Percentiles rank a stretch among this genome's conserved stretches.
Evolutionary conservation across 768 basidiomycete genomes (phyloP).

Genomic region (Pleurotus pulmonarius): DNA sequence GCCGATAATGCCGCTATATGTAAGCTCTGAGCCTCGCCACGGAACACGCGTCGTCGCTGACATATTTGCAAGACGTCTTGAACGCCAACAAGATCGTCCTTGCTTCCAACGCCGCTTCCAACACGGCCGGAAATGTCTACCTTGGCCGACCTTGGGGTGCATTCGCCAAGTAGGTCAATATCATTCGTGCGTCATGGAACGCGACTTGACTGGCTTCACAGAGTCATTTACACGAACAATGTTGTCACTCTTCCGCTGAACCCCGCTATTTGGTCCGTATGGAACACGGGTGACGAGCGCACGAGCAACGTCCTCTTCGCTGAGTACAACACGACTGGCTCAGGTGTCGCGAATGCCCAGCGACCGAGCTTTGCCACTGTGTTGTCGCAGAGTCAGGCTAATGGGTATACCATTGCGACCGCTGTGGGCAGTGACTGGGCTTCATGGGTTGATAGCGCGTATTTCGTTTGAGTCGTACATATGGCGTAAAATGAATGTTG

Average conservation of each 20-base stretch:
- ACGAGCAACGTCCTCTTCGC: slow-evolving; percentile 44
- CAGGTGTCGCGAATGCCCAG: slow-evolving; percentile 28
- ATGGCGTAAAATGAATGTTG: too few species aligned
- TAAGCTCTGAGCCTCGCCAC: slow-evolving; percentile 20
- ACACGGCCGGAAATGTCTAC: slow-evolving; percentile 31
- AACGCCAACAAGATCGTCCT: slow-evolving; percentile 40
- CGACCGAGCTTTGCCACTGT: slow-evolving; percentile 38
- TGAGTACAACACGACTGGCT: slow-evolving; percentile 42
- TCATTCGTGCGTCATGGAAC: too few species aligned
- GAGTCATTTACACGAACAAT: slow-evolving; percentile 49
- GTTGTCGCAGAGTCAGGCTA: slow-evolving; percentile 32
- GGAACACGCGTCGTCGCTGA: neutral
- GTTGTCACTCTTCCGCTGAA: slow-evolving; percentile 36
- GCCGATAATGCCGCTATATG: slow-evolving; percentile 43
- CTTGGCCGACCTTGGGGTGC: slow-evolving; percentile 49
- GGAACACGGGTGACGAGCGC: slow-evolving; percentile 31
- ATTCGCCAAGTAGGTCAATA: slow-evolving; percentile 34
- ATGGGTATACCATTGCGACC: slow-evolving; percentile 35
- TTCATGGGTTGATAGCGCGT: slow-evolving; percentile 41
- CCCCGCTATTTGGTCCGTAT: slow-evolving; percentile 41
- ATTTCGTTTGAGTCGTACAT: slow-evolving; percentile 23
- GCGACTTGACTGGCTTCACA: slow-evolving; percentile 8
- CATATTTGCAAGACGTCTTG: slow-evolving; percentile 32
- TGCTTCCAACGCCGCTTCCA: slow-evolving; percentile 33
- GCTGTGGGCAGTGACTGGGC: slow-evolving; percentile 43